Evolutionary conservation across 2,329 filamentous ascomycete species (phyloP).

Genomic region (Chrysosphaeria jannelii): DNA sequence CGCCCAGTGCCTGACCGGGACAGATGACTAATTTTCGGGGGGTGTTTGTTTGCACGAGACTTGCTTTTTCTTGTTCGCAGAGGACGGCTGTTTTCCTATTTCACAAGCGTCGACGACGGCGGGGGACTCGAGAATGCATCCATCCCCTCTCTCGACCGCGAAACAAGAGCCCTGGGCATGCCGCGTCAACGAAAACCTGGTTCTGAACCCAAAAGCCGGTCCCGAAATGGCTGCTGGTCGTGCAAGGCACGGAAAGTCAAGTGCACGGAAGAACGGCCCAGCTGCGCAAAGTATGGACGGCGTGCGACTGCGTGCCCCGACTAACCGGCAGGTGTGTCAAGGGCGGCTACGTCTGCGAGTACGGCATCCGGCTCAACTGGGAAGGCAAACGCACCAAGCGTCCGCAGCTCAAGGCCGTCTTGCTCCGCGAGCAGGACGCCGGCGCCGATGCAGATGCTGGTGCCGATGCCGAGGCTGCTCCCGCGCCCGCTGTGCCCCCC

Average conservation of each 20-base stretch:
- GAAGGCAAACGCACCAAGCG: constrained; percentile 36
- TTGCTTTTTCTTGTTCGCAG: no score
- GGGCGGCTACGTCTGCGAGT: constrained; percentile 46
- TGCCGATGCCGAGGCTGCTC: constrained; percentile 1
- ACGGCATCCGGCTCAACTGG: constrained; percentile 58
- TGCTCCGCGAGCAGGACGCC: constrained; percentile 7
- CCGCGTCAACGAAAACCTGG: constrained; percentile 34
- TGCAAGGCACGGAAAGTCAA: constrained; percentile 47
- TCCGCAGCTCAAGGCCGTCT: constrained; percentile 10
- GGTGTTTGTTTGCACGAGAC: no score
- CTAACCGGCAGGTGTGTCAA: constrained; percentile 23
- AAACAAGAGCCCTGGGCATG: constrained; percentile 12
- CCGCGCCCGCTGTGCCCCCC: no score
- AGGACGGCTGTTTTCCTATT: no score
- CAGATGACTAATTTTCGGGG: no score
- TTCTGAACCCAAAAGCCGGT: constrained; percentile 33
- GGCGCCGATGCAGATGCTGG: neutral
- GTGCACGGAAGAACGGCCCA: constrained; percentile 50
- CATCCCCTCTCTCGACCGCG: no score
- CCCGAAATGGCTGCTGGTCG: constrained; percentile 41
- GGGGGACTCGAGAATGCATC: no score
- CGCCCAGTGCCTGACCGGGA: no score
- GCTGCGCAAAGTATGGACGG: constrained; percentile 28
- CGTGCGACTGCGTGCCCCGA: no score
- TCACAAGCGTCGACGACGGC: no score